phyloP scores from a whole-genome alignment of 176 grass and related monocot species.

The sorghum (Sorghum bicolor) region Sorghum_bicolor_NCBIv3 NC_012871.2:72483001-72483500 shows the following conservation, averaged over 20 bases:
- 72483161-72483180: not conserved
- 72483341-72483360: not conserved
- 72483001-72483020: constrained; percentile 91
- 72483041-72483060: constrained; percentile 11
- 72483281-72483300: not conserved
- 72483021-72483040: constrained; percentile 8
- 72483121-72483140: constrained; percentile 2
- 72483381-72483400: not conserved
- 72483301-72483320: not conserved
- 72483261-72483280: not conserved
- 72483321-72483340: not conserved
- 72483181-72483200: not conserved
- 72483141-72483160: not conserved
- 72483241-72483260: not conserved
- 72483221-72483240: not conserved
- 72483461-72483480: not conserved
- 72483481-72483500: not conserved
- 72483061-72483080: not conserved
- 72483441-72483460: not conserved
- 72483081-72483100: constrained; percentile 58
- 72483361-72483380: not conserved
- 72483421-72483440: not conserved
- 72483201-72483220: not conserved
- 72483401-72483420: not conserved
- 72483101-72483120: not conserved